Base-by-base conservation (phyloP, 192 early-diverging fungal species). In the Geranomyces variabilis region DNA sequence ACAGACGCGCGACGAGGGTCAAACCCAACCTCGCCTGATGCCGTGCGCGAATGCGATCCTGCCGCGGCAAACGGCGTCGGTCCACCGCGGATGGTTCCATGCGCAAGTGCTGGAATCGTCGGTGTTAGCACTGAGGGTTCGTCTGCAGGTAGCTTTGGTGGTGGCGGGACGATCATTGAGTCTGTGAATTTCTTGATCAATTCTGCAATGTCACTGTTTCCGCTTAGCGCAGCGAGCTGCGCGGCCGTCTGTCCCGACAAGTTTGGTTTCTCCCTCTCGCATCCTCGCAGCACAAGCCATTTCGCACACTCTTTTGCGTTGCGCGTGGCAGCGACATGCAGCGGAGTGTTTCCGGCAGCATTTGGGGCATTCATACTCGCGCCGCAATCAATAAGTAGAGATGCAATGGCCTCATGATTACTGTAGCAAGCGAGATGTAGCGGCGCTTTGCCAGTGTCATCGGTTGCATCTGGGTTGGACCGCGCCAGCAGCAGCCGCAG, bases 271-370 rank as follows among this genome's bases (percentile, higher is more conserved):
- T 81, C 70, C 30, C 74, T 36, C 47, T 86, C 82, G 19, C 76
- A 78, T 7, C 85, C 85, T n/a, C 85, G 69, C 66, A 84, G 68
- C 49, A 86, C 58, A 6, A 86, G 68, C 81, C 80, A 80, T 24
- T 67, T 68, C 14, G 75, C 74, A 55, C 81, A 77, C 51, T 82
- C 82, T 63, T 72, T 78, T 0, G 75, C 70, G 62, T 82, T 84
- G 19, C 85, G 70, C 13, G 78, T 79, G 6, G 80, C 80, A 19
- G 80, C 75, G 22, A 86, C 73, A 59, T 86, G 85, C 1, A 86
- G 76, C 0, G 85, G 85, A 12, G 85, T 86, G 67, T 86, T 86
- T 15, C 85, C 85, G 24, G 77, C 81, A 0, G 80, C 74, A 67
- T 86, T 86, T 14, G 69, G 60, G 1, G 77, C 74, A 28, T 83